A percentile compares a stretch with the other conserved stretches of the same genome.
Conservation (phyloP, 2,329 filamentous ascomycete genomes). For the Ceratocystis papillata region DNA sequence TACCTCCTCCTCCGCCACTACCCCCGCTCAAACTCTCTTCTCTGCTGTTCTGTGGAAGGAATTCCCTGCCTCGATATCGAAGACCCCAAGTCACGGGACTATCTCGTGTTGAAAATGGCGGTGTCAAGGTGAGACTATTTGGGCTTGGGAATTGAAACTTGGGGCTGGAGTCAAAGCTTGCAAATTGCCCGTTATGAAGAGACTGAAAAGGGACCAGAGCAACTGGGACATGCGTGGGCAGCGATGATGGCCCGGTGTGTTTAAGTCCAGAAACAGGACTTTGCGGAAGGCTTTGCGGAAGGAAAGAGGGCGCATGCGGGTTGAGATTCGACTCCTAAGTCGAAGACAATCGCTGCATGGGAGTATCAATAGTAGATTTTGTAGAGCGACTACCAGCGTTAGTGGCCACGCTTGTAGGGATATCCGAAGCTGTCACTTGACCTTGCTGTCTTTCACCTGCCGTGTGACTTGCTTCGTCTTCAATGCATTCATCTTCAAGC, state of each 20-base stretch:
- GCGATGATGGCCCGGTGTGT: not conserved
- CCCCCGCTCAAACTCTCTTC: not conserved
- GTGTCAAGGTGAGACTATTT: not conserved
- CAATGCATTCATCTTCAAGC: slow-evolving; percentile 21
- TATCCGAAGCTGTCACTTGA: not conserved
- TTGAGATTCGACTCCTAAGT: slow-evolving; percentile 44
- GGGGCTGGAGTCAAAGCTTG: not conserved
- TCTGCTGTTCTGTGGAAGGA: slow-evolving; percentile 6
- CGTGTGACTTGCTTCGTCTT: not conserved
- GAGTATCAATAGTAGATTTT: not conserved
- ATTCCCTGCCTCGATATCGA: not conserved
- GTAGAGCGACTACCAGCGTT: not conserved
- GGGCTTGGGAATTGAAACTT: slow-evolving; percentile 11
- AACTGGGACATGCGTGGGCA: not conserved
- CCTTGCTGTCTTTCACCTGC: not conserved
- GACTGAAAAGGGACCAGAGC: not conserved
- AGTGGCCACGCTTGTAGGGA: not conserved
- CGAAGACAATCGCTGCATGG: slow-evolving; percentile 17
- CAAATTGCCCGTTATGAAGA: slow-evolving; percentile 1
- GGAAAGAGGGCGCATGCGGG: slow-evolving; percentile 46
- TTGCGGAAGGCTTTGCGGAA: slow-evolving; percentile 31
- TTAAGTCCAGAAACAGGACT: slow-evolving; percentile 1
- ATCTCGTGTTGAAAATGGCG: not conserved
- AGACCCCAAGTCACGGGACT: not conserved
- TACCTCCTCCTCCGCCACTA: not conserved